Evolutionary conservation across 352 stramenopile species (phyloP).

Genomic region (Globisporangium ultimum): DNA sequence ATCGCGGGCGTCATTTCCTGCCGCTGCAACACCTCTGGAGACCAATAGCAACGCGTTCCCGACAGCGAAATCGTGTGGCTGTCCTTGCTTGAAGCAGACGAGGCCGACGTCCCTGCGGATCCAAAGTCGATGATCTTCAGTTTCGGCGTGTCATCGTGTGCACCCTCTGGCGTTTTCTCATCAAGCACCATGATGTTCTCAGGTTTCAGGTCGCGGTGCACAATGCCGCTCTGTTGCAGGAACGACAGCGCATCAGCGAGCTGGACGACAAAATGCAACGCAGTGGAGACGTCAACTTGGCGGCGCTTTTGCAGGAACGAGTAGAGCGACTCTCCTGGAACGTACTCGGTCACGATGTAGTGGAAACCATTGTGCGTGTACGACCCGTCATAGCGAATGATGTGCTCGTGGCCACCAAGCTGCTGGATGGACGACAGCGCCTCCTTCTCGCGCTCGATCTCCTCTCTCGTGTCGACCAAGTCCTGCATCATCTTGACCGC

Average conservation of each 20-base stretch:
- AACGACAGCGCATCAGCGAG: slow-evolving; percentile 68
- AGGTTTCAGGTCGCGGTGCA: slow-evolving; percentile 88
- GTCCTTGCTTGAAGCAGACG: neutral
- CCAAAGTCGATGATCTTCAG: slow-evolving; percentile 90
- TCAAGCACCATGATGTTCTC: slow-evolving; percentile 82
- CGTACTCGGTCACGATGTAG: slow-evolving; percentile 80
- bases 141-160: slow-evolving; percentile 7
- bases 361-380: slow-evolving; percentile 80
- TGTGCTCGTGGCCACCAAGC: slow-evolving; percentile 54
- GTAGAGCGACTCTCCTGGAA: slow-evolving; percentile 66
- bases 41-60: slow-evolving; percentile 84
- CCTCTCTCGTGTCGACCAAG: slow-evolving; percentile 39
- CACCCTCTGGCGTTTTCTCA: neutral
- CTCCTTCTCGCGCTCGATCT: slow-evolving; percentile 59
- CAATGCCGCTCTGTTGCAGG: slow-evolving; percentile 53
- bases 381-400: slow-evolving; percentile 57
- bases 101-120: slow-evolving; percentile 36
- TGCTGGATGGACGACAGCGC: slow-evolving; percentile 50
- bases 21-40: slow-evolving; percentile 62
- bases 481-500: slow-evolving; percentile 83
- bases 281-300: slow-evolving; percentile 34
- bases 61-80: slow-evolving; percentile 41
- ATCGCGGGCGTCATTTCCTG: slow-evolving; percentile 67
- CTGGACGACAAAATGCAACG: slow-evolving; percentile 56
- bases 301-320: slow-evolving; percentile 58